Evolutionary conservation across 352 stramenopile species (phyloP).

Genomic region (Albugo candida): DNA sequence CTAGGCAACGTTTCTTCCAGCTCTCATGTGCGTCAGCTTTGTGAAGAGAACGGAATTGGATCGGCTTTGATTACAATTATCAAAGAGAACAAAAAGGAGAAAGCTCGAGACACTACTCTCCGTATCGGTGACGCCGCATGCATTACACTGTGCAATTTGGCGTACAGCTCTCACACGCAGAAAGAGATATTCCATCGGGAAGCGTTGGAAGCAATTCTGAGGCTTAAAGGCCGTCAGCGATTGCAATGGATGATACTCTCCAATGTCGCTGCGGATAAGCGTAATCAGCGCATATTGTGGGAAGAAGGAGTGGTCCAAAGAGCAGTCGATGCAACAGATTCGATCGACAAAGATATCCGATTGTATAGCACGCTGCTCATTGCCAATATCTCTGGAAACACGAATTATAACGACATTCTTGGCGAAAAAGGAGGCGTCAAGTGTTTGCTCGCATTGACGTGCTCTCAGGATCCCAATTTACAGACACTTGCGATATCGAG

Average conservation of each 20-base stretch:
- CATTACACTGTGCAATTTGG: conserved; percentile 90
- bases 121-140: conserved; percentile 80
- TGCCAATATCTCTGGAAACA: conserved; percentile 84
- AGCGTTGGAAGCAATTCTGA: conserved; percentile 72
- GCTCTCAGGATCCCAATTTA: conserved; percentile 71
- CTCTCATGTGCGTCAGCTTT: conserved; percentile 69
- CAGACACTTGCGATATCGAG: conserved; percentile 86
- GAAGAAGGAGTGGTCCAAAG: conserved; percentile 67
- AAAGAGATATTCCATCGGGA: conserved; percentile 87
- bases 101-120: conserved; percentile 75
- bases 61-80: conserved; percentile 72
- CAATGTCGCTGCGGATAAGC: conserved; percentile 88
- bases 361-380: conserved; percentile 85
- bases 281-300: conserved; percentile 85
- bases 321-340: conserved; percentile 57
- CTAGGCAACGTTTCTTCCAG: conserved; percentile 92
- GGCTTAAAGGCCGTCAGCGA: conserved; percentile 67
- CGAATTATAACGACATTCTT: conserved; percentile 72
- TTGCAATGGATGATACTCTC: conserved; percentile 89
- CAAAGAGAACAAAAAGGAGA: not conserved
- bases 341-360: conserved; percentile 56
- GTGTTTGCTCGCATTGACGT: conserved; percentile 78
- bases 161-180: conserved; percentile 78
- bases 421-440: conserved; percentile 80
- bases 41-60: conserved; percentile 78